phyloP scores from a whole-genome alignment of 2,329 filamentous ascomycete genomes.

The Keithomyces neogunnii region DNA sequence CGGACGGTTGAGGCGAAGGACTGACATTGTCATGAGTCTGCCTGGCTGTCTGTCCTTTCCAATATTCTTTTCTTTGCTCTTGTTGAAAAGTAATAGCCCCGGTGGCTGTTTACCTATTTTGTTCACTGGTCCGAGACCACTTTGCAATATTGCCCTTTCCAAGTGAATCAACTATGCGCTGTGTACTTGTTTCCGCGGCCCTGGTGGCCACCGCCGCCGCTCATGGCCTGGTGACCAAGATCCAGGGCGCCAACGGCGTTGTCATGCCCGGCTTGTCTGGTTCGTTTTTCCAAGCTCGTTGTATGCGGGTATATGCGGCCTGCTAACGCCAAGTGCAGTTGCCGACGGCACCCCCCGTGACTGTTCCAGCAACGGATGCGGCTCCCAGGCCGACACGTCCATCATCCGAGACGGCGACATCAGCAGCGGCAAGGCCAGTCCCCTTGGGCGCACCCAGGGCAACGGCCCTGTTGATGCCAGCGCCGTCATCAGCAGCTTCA shows the following conservation, averaged over 20 bases:
- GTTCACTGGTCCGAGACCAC: conserved; percentile 6
- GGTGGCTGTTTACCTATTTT: background rate
- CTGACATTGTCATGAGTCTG: background rate
- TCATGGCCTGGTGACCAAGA: conserved; percentile 48
- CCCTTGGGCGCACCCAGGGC: conserved; percentile 56
- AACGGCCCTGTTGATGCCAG: conserved; percentile 50
- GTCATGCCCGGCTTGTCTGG: conserved; percentile 48
- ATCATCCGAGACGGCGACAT: conserved; percentile 58
- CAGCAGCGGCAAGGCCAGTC: conserved; percentile 38
- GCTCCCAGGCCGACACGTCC: conserved; percentile 61
- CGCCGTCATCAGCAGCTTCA: conserved; percentile 51
- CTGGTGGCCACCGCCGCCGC: conserved; percentile 41
- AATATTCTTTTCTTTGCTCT: background rate
- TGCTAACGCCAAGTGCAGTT: conserved; percentile 25
- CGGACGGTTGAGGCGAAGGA: too few species aligned
- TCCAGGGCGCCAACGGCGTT: conserved; percentile 53
- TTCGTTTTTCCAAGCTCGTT: conserved; percentile 9
- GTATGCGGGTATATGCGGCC: too few species aligned
- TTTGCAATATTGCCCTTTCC: background rate
- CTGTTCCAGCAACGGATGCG: conserved; percentile 52
- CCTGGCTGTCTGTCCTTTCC: background rate
- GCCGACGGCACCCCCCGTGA: conserved; percentile 60
- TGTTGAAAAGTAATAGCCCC: background rate
- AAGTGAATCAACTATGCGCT: conserved; percentile 19
- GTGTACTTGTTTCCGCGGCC: conserved; percentile 17